Evolutionary conservation across 2,329 filamentous ascomycete species (phyloP).

Genomic region (Huntiella abstrusa): DNA sequence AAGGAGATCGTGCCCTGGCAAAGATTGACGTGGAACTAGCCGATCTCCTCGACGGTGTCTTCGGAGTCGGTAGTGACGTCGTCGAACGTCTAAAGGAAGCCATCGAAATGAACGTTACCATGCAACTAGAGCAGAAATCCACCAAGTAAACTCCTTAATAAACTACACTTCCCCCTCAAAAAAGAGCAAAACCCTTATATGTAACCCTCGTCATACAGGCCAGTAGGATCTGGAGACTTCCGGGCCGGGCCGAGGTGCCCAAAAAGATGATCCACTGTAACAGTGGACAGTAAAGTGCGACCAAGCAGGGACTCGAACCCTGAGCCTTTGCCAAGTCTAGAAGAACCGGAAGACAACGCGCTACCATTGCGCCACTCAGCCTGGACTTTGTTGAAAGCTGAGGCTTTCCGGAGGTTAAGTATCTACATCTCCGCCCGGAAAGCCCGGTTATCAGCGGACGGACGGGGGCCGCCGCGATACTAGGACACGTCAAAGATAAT

Average conservation of each 20-base stretch:
- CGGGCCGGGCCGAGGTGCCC: neutral
- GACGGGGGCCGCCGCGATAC: no score
- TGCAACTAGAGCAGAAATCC: conserved; percentile 25
- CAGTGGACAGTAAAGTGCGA: conserved; percentile 3
- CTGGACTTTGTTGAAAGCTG: neutral
- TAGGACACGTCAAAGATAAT: no score
- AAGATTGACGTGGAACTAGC: conserved; percentile 39
- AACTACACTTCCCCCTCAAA: no score
- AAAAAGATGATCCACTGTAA: neutral
- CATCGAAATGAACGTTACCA: conserved; percentile 36
- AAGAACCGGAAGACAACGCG: conserved; percentile 12
- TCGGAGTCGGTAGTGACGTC: conserved; percentile 40
- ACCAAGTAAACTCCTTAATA: neutral
- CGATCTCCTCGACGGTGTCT: conserved; percentile 35
- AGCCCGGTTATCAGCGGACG: no score
- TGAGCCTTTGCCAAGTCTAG: conserved; percentile 12
- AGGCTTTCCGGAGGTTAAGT: no score
- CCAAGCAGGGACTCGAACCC: conserved; percentile 12
- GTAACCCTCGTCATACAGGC: no score
- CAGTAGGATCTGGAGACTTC: no score
- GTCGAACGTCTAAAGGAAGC: conserved; percentile 41
- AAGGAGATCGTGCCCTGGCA: conserved; percentile 30
- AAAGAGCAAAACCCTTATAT: neutral
- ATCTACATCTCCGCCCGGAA: no score
- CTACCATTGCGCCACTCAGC: conserved; percentile 12